phyloP scores from a whole-genome alignment of 2,329 filamentous ascomycete species.

The Tothia fuscella region DNA sequence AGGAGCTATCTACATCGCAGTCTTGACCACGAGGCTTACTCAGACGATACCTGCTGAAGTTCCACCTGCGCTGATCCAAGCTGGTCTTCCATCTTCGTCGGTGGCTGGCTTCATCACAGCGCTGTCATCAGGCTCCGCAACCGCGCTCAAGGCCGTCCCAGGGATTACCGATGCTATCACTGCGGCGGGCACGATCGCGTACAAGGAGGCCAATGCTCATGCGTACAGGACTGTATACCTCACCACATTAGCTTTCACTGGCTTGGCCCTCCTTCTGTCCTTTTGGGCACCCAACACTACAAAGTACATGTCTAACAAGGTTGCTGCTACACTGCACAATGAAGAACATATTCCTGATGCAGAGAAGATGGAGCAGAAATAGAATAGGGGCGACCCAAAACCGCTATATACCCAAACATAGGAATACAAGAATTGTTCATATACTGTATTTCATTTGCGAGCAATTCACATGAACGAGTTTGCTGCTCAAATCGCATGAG shows the following conservation, averaged over 20 bases:
- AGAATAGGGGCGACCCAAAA: too few species aligned
- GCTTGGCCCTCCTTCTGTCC: constrained; percentile 7
- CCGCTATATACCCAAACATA: too few species aligned
- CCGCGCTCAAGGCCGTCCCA: constrained; percentile 18
- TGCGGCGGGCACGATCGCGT: constrained; percentile 12
- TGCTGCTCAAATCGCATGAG: too few species aligned
- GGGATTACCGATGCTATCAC: constrained; percentile 25
- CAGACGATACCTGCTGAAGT: constrained; percentile 25
- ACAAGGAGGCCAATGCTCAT: constrained; percentile 10
- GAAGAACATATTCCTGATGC: too few species aligned
- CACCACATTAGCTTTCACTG: constrained; percentile 10
- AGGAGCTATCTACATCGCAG: constrained; percentile 26
- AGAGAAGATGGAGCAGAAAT: too few species aligned
- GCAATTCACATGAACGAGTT: too few species aligned
- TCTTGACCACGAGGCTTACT: constrained; percentile 26
- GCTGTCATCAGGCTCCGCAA: constrained; percentile 22
- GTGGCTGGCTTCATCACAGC: constrained; percentile 24
- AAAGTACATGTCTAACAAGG: constrained; percentile 13
- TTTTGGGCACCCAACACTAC: constrained; percentile 11
- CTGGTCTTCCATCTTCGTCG: constrained; percentile 25
- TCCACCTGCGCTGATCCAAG: constrained; percentile 21
- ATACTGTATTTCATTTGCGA: too few species aligned
- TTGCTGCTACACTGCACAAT: constrained; percentile 14
- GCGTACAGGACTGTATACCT: constrained; percentile 12
- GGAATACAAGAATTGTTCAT: too few species aligned